phyloP scores from a whole-genome alignment of 306 rosid genomes.

The Trichosanthes cucumerina region DNA sequence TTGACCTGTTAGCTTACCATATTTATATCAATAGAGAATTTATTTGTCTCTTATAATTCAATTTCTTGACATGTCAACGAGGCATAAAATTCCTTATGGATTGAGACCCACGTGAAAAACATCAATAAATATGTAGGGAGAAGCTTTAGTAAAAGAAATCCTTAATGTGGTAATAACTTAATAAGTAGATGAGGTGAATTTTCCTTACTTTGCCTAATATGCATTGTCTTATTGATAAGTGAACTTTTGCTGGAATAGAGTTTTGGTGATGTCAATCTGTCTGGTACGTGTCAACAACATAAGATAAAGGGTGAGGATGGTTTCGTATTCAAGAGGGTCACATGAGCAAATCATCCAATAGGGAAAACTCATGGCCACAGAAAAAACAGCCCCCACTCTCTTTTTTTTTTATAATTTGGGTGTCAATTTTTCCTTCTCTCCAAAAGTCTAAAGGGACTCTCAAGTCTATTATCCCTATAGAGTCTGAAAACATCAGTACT shows the following conservation, averaged over 20 bases:
- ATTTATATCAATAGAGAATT: not conserved
- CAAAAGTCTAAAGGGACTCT: not conserved
- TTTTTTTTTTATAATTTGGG: not conserved
- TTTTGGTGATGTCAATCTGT: not conserved
- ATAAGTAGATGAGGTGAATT: not conserved
- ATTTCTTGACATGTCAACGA: not conserved
- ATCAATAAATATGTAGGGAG: not conserved
- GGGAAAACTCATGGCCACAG: not conserved
- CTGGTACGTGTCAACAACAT: not conserved
- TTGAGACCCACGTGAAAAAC: not conserved
- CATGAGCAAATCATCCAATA: not conserved
- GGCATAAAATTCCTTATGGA: not conserved
- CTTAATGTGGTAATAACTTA: not conserved
- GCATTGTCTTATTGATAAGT: not conserved
- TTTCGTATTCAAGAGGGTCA: constrained; percentile 2
- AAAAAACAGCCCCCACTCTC: not conserved
- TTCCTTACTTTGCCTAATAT: not conserved
- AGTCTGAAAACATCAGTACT: not conserved
- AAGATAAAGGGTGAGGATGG: not conserved
- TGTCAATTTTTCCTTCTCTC: not conserved
- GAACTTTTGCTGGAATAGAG: not conserved
- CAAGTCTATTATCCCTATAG: not conserved
- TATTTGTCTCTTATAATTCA: not conserved
- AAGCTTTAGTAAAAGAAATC: not conserved
- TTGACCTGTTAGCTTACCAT: not conserved